These are phyloP conservation scores for Podosphaera leucotricha DNA, from an alignment of 2,329 filamentous ascomycete genomes.

Conservation along the genomic window DNA sequence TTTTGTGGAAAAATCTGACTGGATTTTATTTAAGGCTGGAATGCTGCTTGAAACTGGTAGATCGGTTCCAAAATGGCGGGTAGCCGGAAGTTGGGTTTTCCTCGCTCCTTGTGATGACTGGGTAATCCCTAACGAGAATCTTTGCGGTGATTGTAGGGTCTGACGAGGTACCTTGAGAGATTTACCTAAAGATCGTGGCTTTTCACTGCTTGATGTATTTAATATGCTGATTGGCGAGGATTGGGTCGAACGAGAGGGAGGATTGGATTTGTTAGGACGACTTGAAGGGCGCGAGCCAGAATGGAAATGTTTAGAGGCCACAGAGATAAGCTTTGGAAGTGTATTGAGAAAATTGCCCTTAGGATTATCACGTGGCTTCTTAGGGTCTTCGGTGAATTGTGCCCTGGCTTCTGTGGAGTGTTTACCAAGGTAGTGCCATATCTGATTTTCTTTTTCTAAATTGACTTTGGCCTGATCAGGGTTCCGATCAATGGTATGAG, in stretches of 20 bases:
- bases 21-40: not conserved
- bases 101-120: not conserved
- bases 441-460: conserved; percentile 43
- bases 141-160: not conserved
- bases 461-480: conserved; percentile 44
- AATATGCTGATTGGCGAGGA: not conserved
- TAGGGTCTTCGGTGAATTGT: conserved; percentile 65
- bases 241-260: not conserved
- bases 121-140: not conserved
- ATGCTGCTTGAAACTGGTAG: not conserved
- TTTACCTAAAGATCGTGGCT: not conserved
- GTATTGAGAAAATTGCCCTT: conserved; percentile 53
- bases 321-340: conserved; percentile 28
- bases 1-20: not conserved
- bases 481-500: conserved; percentile 30
- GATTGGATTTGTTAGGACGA: not conserved
- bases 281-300: conserved; percentile 13
- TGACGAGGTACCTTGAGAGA: not conserved
- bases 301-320: conserved; percentile 17
- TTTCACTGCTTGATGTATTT: not conserved
- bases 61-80: not conserved
- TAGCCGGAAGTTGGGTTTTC: not conserved
- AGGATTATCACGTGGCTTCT: conserved; percentile 33
- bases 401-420: conserved; percentile 74
- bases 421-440: conserved; percentile 77